Evolutionary conservation across 352 stramenopile genomes (phyloP).

Genomic region (Globisporangium viniferum): DNA sequence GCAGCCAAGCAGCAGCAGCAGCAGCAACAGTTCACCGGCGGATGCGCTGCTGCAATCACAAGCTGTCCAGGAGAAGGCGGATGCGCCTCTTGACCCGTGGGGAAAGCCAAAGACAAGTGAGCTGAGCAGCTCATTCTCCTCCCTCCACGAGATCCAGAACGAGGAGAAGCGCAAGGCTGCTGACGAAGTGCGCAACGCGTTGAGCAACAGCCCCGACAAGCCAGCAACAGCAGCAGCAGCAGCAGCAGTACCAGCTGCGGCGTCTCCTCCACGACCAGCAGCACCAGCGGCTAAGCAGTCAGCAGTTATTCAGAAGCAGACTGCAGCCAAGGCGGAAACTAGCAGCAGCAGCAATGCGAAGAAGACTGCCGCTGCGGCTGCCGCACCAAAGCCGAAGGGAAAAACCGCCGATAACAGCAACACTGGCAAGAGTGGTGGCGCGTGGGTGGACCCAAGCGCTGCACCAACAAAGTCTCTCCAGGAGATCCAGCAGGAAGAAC

Average conservation of each 20-base stretch:
- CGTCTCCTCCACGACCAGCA: slow-evolving; percentile 14
- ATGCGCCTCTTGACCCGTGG: slow-evolving; percentile 29
- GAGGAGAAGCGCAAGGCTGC: slow-evolving; percentile 39
- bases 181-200: slow-evolving; percentile 13
- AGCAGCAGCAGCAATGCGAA: slow-evolving; percentile 22
- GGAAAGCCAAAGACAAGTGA: slow-evolving; percentile 23
- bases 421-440: slow-evolving; percentile 23
- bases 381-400: slow-evolving; percentile 29
- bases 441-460: slow-evolving; percentile 34
- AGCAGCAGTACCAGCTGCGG: background rate
- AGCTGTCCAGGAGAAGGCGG: slow-evolving; percentile 14
- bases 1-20: background rate
- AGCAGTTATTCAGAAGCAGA: slow-evolving; percentile 6
- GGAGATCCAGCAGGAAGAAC: slow-evolving; percentile 81
- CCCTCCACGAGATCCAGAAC: slow-evolving; percentile 39
- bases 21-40: background rate
- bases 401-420: slow-evolving; percentile 12
- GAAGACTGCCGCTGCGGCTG: slow-evolving; percentile 16
- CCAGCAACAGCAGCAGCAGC: background rate
- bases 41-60: background rate
- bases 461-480: slow-evolving; percentile 57
- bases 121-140: slow-evolving; percentile 24
- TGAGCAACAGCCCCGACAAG: slow-evolving; percentile 6
- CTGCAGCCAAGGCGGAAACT: slow-evolving; percentile 14
- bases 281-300: slow-evolving; percentile 10